phyloP scores from a whole-genome alignment of 2,329 filamentous ascomycete genomes.

The Sporothrix globosa region DNA sequence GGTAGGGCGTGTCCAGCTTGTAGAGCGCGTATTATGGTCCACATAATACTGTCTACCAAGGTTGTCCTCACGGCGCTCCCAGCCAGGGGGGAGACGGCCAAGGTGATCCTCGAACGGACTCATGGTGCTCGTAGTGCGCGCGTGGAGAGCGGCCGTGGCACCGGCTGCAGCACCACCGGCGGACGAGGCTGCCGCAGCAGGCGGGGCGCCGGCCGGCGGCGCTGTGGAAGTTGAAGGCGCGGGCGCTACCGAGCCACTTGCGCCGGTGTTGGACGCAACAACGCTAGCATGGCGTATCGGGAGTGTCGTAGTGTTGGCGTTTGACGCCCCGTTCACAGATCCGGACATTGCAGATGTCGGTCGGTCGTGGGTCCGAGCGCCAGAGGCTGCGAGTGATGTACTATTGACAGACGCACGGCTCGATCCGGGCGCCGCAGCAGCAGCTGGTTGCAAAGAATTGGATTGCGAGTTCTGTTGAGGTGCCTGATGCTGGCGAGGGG shows the following conservation, averaged over 20 bases:
- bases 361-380: constrained; percentile 51
- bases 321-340: constrained; percentile 48
- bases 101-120: constrained; percentile 97
- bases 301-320: constrained; percentile 46
- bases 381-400: constrained; percentile 52
- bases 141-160: constrained; percentile 44
- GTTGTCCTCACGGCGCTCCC: constrained; percentile 95
- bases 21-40: constrained; percentile 94
- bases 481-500: constrained; percentile 56
- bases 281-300: constrained; percentile 55
- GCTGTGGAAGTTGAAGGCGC: constrained; percentile 33
- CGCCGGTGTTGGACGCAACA: constrained; percentile 44
- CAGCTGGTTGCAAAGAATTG: constrained; percentile 44
- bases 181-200: constrained; percentile 48
- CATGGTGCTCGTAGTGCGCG: constrained; percentile 60
- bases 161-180: background rate
- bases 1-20: constrained; percentile 91
- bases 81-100: constrained; percentile 86
- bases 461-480: constrained; percentile 30
- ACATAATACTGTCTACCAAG: constrained; percentile 96
- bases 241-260: constrained; percentile 42
- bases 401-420: constrained; percentile 39
- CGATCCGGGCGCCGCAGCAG: constrained; percentile 47
- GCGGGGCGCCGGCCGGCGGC: constrained; percentile 12
- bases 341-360: constrained; percentile 59